Percentiles rank a stretch among this genome's conserved stretches.
These are phyloP conservation scores for Alternaria brassicae DNA, from an alignment of 2,329 filamentous ascomycete genomes.

Conservation along the genomic window DNA sequence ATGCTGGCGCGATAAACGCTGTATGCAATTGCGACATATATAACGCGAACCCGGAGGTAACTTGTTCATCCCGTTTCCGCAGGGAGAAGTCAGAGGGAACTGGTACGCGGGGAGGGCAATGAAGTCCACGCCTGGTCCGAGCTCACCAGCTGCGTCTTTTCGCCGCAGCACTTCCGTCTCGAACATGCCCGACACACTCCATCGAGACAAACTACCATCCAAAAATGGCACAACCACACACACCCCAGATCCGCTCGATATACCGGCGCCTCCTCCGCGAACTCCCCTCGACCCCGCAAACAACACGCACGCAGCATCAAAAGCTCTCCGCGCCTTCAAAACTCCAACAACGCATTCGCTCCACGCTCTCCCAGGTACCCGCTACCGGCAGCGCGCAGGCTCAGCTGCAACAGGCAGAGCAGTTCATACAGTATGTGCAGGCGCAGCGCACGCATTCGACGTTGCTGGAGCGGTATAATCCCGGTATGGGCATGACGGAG, in stretches of 20 bases:
- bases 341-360: constrained; percentile 73
- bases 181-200: constrained; percentile 8
- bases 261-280: constrained; percentile 91
- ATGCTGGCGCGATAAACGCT: constrained; percentile 8
- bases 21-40: constrained; percentile 32
- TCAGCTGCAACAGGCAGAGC: constrained; percentile 67
- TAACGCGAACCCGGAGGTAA: constrained; percentile 20
- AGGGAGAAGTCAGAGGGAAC: too few species aligned
- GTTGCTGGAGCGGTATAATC: constrained; percentile 90
- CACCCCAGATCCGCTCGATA: constrained; percentile 69
- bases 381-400: background rate
- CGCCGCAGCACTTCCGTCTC: constrained; percentile 36
- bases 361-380: constrained; percentile 59
- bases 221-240: constrained; percentile 49
- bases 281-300: constrained; percentile 72
- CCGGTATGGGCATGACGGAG: constrained; percentile 86
- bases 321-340: constrained; percentile 66
- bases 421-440: constrained; percentile 79
- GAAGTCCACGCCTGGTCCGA: constrained; percentile 28
- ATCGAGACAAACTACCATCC: background rate
- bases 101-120: constrained; percentile 1
- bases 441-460: constrained; percentile 86
- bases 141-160: constrained; percentile 33
- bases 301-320: constrained; percentile 39
- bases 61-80: constrained; percentile 20